Evolutionary conservation across 1,284 basidiomycete species (phyloP).

Genomic region (Kwoniella shivajii): DNA sequence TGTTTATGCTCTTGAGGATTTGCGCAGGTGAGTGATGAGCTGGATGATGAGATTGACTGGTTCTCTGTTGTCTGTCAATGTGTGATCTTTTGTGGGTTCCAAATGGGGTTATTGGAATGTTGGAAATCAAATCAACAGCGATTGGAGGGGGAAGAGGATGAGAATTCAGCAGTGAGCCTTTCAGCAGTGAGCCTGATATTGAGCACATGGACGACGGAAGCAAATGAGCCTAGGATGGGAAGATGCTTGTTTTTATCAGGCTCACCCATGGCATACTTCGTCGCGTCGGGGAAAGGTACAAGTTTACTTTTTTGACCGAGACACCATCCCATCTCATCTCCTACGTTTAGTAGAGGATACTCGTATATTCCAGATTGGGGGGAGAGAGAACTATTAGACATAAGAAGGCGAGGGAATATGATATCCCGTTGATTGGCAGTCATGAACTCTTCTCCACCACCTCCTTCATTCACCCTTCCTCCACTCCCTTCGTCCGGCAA

Average conservation of each 20-base stretch:
- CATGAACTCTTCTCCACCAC: constrained; percentile 45
- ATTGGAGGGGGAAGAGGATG: constrained; percentile 8
- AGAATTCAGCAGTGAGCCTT: not conserved
- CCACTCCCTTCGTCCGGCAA: constrained; percentile 31
- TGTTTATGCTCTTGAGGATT: too few relatives aligned
- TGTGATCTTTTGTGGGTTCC: not conserved
- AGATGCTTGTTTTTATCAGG: constrained; percentile 10
- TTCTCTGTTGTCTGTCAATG: not conserved
- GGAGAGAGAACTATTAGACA: too few relatives aligned
- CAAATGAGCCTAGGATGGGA: not conserved
- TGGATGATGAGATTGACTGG: not conserved
- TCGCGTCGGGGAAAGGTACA: not conserved
- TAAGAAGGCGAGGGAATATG: too few relatives aligned
- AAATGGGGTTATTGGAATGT: too few relatives aligned
- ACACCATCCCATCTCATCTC: too few relatives aligned
- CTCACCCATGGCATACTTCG: not conserved
- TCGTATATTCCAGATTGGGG: too few relatives aligned
- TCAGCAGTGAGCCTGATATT: constrained; percentile 20
- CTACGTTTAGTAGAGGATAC: too few relatives aligned
- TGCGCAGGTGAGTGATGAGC: not conserved
- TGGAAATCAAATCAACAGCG: not conserved
- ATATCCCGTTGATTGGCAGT: not conserved
- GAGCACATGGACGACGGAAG: not conserved
- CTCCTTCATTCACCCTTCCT: constrained; percentile 40
- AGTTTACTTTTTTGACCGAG: too few relatives aligned